Evolutionary conservation across 2,329 filamentous ascomycete species (phyloP).

Genomic region (Colletotrichum costaricense): DNA sequence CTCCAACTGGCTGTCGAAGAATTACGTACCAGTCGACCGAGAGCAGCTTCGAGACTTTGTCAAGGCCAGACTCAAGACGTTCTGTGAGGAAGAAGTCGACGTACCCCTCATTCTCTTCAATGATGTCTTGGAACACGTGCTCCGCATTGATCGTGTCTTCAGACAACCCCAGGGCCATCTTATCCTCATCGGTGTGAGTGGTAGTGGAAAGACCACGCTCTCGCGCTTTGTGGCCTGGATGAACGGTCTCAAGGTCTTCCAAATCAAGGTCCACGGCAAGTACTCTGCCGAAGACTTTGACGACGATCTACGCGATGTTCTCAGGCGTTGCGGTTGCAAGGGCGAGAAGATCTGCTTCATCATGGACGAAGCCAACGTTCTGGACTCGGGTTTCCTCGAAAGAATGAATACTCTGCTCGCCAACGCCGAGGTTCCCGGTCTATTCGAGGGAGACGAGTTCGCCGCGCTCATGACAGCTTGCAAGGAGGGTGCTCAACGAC

Average conservation of each 20-base stretch:
- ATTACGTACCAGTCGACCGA: constrained; percentile 96
- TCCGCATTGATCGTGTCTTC: constrained; percentile 98
- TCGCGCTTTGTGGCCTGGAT: constrained; percentile 99
- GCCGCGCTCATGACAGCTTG: constrained; percentile 99
- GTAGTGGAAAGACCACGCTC: constrained; percentile 97
- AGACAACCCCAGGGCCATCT: constrained; percentile 97
- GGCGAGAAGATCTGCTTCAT: constrained; percentile 99
- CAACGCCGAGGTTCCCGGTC: constrained; percentile 98
- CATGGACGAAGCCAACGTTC: constrained; percentile 99
- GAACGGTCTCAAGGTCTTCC: constrained; percentile 98
- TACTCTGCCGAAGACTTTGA: constrained; percentile 99
- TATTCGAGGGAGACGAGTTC: constrained; percentile 99
- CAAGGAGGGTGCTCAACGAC: constrained; percentile 96
- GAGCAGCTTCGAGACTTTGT: constrained; percentile 97
- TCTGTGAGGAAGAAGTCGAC: constrained; percentile 99
- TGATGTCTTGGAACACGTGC: constrained; percentile 96
- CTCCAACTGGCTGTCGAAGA: constrained; percentile 99
- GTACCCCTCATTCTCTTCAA: constrained; percentile 99
- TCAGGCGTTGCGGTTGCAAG: constrained; percentile 94
- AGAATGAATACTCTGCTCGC: constrained; percentile 99
- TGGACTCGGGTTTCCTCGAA: constrained; percentile 98
- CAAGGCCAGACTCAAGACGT: constrained; percentile 95
- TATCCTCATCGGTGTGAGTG: constrained; percentile 98
- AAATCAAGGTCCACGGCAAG: constrained; percentile 99
- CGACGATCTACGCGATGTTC: constrained; percentile 93